Evolutionary conservation across 1,284 basidiomycete genomes (phyloP).

Genomic region (Puccinia horiana): DNA sequence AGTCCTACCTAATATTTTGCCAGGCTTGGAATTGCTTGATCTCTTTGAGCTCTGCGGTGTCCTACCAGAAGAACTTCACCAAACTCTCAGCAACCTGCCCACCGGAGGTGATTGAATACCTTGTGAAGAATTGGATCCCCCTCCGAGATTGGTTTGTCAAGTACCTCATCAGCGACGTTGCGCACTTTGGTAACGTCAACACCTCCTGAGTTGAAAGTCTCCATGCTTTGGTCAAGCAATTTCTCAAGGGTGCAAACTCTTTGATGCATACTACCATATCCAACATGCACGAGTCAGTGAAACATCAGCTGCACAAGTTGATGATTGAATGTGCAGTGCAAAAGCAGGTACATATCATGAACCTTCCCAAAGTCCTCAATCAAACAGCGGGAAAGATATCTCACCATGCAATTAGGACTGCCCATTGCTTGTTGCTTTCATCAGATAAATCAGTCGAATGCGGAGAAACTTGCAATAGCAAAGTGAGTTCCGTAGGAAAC

Average conservation of each 20-base stretch:
- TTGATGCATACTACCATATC: not conserved
- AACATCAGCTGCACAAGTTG: conserved; percentile 1
- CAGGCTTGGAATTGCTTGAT: not conserved
- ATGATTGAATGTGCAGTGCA: not conserved
- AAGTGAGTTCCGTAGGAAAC: too few relatives aligned
- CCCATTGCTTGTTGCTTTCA: not conserved
- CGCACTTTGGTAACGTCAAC: conserved; percentile 8
- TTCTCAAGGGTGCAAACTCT: not conserved
- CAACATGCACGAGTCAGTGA: not conserved
- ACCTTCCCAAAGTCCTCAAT: not conserved
- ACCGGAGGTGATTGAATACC: not conserved
- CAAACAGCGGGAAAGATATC: not conserved
- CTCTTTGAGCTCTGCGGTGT: not conserved
- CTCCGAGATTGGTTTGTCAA: not conserved
- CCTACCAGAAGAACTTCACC: conserved; percentile 1
- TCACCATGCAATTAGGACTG: not conserved
- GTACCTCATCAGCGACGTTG: not conserved
- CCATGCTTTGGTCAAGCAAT: not conserved
- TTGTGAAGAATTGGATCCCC: conserved; percentile 1
- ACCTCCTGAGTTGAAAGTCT: conserved; percentile 11
- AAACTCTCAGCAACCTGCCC: not conserved
- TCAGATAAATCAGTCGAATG: not conserved
- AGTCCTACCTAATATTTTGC: not conserved
- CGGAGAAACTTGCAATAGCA: not conserved
- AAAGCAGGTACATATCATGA: not conserved